A percentile compares a stretch with the other conserved stretches of the same genome.
phyloP scores from a whole-genome alignment of 2,329 filamentous ascomycete genomes.

The Paracoccidioides brasiliensis region DNA sequence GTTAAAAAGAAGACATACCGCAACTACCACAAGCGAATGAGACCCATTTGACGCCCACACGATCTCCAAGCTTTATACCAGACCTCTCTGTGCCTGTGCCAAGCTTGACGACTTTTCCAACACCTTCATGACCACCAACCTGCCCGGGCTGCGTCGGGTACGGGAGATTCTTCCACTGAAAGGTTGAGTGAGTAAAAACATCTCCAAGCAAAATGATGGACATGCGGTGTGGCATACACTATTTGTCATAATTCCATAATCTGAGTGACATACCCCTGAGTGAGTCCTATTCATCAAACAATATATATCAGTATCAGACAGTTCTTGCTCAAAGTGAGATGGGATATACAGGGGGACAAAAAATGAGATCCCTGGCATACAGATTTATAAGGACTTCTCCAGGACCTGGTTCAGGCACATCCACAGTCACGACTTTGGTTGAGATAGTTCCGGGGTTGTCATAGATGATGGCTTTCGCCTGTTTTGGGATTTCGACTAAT shows the following conservation, averaged over 20 bases:
- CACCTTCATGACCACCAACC: constrained; percentile 57
- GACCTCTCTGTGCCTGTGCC: constrained; percentile 45
- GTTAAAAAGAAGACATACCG: constrained; percentile 20
- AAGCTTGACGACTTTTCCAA: constrained; percentile 52
- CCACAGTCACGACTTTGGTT: constrained; percentile 49
- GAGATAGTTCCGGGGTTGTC: constrained; percentile 53
- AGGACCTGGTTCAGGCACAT: constrained; percentile 50
- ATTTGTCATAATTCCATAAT: constrained; percentile 45
- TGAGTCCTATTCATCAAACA: constrained; percentile 37
- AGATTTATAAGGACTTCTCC: constrained; percentile 52
- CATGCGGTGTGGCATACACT: constrained; percentile 13
- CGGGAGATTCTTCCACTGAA: constrained; percentile 45
- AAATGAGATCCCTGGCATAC: constrained; percentile 22
- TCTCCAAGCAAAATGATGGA: not conserved
- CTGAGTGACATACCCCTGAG: constrained; percentile 53
- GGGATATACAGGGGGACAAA: not conserved
- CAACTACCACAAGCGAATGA: constrained; percentile 43
- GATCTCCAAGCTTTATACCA: constrained; percentile 50
- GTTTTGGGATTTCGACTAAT: constrained; percentile 38
- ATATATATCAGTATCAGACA: not conserved
- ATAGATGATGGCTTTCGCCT: constrained; percentile 51
- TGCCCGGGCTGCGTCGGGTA: constrained; percentile 47
- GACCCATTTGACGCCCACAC: constrained; percentile 60
- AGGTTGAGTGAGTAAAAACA: constrained; percentile 2
- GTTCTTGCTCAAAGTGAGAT: not conserved